Base-by-base conservation (phyloP, 2,329 filamentous ascomycete species). In the Hypocreales sp. region DNA sequence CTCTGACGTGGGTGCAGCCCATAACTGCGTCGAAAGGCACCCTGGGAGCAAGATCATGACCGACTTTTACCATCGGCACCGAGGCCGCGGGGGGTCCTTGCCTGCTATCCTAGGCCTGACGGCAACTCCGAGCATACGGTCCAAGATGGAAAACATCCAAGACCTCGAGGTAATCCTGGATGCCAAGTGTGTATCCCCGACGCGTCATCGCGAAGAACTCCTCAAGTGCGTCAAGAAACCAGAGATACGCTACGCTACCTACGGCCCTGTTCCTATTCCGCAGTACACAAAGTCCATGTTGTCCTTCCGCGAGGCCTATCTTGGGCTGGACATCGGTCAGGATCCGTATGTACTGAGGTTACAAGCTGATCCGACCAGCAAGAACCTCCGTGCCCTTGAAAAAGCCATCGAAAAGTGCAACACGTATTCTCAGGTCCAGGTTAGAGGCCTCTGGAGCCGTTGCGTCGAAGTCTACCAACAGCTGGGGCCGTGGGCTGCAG, bases 41-140 rank as follows among this genome's bases (percentile, higher is more conserved):
- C 60, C 79, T 0, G 72, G 73, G 8, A 74, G 73, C 31, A 65
- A 58, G 21, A 77, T 92, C 19, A 87, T 92, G 79, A 56, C 51
- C 16, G 55, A 72, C 17, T 76, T 79, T 37, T 92, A 92, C 40
- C 67, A 72, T 34, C 53, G 57, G 16, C 48, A 45, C 12, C 60
- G 60, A 27, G 35, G 29, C 0, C 35, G 30, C 2, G 59, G 57
- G 0, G 33, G 46, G 0, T 26, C 40, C 0, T 48, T 70, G 2
- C 84, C 84, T 0, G 58, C 61, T 13, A 75, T 93, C 16, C 56
- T 93, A 5, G 84, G 83, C 0, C 58, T 93, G 15, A 86, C 78
- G 6, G 84, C 84, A 1, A 92, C 79, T 34, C 83, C 83, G 0
- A 65, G 81, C 4, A 71, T 77, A 36, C 68, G 60, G 30, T 69